Conservation (phyloP, 108 stramenopile species). For the Aurantiochytrium sp. region DNA sequence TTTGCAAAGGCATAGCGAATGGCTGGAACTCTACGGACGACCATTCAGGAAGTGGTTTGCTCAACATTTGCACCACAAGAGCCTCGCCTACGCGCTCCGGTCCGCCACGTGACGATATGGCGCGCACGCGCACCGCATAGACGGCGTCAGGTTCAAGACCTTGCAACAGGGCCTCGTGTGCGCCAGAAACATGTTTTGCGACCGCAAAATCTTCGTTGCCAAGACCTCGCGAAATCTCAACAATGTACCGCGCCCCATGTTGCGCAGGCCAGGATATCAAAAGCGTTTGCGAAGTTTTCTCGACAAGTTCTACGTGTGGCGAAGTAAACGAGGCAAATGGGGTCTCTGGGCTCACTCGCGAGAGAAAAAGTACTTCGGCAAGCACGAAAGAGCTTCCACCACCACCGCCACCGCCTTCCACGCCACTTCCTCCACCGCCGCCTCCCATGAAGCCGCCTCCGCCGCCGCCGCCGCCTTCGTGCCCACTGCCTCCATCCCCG, state of each 20-base stretch:
- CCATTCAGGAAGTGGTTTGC: background rate
- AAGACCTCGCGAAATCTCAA: background rate
- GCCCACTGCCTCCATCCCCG: background rate
- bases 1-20: background rate
- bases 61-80: background rate
- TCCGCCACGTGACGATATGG: background rate
- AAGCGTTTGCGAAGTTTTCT: background rate
- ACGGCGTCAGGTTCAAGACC: background rate
- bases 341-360: background rate
- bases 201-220: background rate
- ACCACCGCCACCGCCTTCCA: background rate
- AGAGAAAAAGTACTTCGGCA: background rate
- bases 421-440: background rate
- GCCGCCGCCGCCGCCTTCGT: background rate
- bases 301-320: background rate
- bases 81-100: background rate
- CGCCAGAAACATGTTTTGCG: background rate
- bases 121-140: background rate
- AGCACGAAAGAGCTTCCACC: background rate
- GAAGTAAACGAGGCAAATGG: background rate
- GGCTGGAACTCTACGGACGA: background rate
- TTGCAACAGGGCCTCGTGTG: background rate
- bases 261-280: background rate
- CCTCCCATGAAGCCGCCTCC: background rate
- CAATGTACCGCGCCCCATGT: background rate